Percentiles rank a stretch among this genome's conserved stretches.
These are phyloP conservation scores for Tricholoma hemisulphureum DNA, from an alignment of 768 basidiomycete species.

Conservation along the genomic window DNA sequence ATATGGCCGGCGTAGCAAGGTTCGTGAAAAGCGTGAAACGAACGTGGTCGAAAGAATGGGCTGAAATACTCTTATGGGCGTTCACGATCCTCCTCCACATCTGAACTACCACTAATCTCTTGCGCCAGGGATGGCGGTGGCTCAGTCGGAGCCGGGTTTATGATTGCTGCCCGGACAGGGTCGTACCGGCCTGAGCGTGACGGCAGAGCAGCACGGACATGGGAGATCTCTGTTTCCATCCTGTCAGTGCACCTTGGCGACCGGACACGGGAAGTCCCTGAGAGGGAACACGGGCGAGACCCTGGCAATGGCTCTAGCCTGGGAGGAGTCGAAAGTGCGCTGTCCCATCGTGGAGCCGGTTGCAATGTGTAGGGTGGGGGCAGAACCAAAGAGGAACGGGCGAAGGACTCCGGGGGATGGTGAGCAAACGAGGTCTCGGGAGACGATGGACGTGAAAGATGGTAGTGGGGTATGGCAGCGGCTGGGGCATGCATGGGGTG, in stretches of 20 bases:
- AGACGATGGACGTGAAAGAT: conserved; percentile 30
- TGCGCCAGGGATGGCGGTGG: conserved; percentile 22
- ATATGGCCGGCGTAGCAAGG: conserved; percentile 11
- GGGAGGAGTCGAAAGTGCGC: conserved; percentile 36
- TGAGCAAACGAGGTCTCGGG: conserved; percentile 35
- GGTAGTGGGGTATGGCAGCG: conserved; percentile 12
- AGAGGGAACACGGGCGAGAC: conserved; percentile 32
- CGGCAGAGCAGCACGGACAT: conserved; percentile 19
- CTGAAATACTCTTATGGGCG: neutral
- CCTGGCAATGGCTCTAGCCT: conserved; percentile 37
- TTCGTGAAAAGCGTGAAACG: conserved; percentile 17
- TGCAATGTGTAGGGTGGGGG: conserved; percentile 66
- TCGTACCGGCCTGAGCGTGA: conserved; percentile 49
- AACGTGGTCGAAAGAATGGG: conserved; percentile 3
- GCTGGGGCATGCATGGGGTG: conserved; percentile 3
- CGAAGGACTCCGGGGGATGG: conserved; percentile 30
- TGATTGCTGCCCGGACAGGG: conserved; percentile 47
- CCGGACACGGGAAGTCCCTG: conserved; percentile 26
- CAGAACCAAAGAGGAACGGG: conserved; percentile 27
- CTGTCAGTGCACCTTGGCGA: conserved; percentile 1
- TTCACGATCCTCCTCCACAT: conserved; percentile 18
- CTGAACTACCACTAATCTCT: conserved; percentile 18
- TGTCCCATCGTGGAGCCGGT: conserved; percentile 67
- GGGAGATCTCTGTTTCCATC: neutral
- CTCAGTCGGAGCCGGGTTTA: conserved; percentile 30